Evolutionary conservation across 2,329 filamentous ascomycete species (phyloP).

Genomic region (Nemania sp.): DNA sequence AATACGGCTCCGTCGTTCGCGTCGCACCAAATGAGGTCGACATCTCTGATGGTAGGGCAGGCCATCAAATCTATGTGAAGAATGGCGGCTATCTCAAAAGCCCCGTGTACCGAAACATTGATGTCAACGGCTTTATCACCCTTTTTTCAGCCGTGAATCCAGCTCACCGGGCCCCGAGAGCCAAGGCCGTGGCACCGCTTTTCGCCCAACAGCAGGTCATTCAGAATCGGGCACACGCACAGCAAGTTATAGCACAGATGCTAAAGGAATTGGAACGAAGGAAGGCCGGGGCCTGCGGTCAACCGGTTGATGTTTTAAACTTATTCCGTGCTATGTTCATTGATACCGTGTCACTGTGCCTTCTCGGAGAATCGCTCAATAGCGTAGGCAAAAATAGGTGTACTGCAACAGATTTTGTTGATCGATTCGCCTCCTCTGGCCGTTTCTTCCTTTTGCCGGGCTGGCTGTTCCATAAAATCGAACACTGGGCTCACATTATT

Average conservation of each 20-base stretch:
- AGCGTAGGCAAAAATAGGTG: not conserved
- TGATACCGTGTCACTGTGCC: not conserved
- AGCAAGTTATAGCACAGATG: not conserved
- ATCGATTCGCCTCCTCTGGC: not conserved
- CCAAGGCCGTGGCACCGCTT: constrained; percentile 12
- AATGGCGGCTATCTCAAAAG: constrained; percentile 4
- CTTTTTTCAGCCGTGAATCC: constrained; percentile 9
- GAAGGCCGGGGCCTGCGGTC: not conserved
- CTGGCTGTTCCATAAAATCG: constrained; percentile 4
- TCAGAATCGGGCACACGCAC: not conserved
- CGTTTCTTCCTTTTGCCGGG: constrained; percentile 10
- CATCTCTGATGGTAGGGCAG: not conserved
- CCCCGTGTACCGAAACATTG: constrained; percentile 5
- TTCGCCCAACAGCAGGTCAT: constrained; percentile 11
- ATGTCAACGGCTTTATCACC: constrained; percentile 7
- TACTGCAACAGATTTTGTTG: constrained; percentile 3
- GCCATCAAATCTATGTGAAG: constrained; percentile 4
- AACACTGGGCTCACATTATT: not conserved
- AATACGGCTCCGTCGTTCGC: constrained; percentile 11
- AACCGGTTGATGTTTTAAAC: constrained; percentile 10
- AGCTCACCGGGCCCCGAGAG: not conserved
- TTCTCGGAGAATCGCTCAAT: not conserved
- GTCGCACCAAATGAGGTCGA: constrained; percentile 9
- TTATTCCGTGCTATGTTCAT: constrained; percentile 7
- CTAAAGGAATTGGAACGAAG: not conserved